phyloP scores from a whole-genome alignment of 2,329 filamentous ascomycete species.

The Diaporthe australafricana region DNA sequence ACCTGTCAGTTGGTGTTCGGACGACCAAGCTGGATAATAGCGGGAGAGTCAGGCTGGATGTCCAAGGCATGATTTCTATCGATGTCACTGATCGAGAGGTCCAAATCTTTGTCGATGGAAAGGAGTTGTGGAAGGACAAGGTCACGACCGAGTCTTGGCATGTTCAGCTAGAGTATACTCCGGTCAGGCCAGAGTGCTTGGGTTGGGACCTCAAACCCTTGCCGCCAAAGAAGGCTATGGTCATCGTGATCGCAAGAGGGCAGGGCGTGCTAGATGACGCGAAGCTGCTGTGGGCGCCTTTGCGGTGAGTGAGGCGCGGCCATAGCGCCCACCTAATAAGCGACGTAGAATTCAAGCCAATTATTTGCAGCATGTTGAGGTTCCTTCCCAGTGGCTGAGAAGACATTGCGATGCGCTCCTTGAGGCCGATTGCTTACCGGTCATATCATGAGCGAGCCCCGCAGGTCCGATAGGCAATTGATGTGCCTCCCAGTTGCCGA shows the following conservation, averaged over 20 bases:
- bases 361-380: background rate
- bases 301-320: background rate
- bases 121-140: background rate
- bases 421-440: background rate
- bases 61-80: background rate
- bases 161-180: background rate
- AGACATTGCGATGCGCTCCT: background rate
- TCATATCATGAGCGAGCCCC: too few species aligned
- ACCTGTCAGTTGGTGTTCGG: background rate
- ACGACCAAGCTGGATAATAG: background rate
- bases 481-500: too few species aligned
- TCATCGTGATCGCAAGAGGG: background rate
- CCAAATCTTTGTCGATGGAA: background rate
- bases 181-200: background rate
- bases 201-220: background rate
- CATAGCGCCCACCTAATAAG: background rate
- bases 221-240: background rate
- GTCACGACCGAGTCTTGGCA: background rate
- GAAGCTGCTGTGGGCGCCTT: background rate
- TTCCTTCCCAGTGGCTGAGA: background rate
- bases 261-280: background rate
- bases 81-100: background rate
- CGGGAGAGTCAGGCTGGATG: background rate
- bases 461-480: too few species aligned
- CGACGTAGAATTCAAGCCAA: background rate